Evolutionary conservation across 2,329 filamentous ascomycete genomes (phyloP).

Genomic region (Cladosporium sp.): DNA sequence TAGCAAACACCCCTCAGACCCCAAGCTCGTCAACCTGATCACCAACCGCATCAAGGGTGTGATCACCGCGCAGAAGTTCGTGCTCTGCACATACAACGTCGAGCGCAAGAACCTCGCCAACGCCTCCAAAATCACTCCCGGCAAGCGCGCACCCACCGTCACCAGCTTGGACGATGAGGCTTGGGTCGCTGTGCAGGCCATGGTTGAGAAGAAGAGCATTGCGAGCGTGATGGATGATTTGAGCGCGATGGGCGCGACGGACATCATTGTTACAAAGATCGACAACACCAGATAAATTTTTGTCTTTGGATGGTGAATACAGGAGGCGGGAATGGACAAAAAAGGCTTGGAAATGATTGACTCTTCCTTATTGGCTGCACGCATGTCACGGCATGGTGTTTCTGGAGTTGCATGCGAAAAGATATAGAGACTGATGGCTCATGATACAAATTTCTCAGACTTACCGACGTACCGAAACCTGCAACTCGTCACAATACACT

Average conservation of each 20-base stretch:
- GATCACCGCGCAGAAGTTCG: constrained; percentile 90
- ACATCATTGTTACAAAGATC: constrained; percentile 83
- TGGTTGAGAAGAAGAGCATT: constrained; percentile 87
- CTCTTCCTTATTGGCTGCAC: neutral
- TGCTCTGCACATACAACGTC: constrained; percentile 96
- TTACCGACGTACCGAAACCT: neutral
- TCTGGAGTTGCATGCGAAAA: neutral
- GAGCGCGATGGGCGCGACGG: constrained; percentile 71
- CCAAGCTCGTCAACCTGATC: constrained; percentile 78
- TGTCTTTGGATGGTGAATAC: neutral
- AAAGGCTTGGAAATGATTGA: neutral
- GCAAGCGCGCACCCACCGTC: constrained; percentile 88
- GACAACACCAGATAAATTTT: constrained; percentile 65
- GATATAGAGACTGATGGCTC: constrained; percentile 1
- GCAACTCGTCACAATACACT: neutral
- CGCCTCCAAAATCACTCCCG: constrained; percentile 80
- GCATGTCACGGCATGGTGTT: constrained; percentile 11
- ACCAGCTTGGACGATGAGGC: constrained; percentile 84
- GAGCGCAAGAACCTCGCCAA: constrained; percentile 65
- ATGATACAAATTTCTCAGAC: neutral
- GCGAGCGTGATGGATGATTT: constrained; percentile 85
- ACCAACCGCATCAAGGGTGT: constrained; percentile 85
- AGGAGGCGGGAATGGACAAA: neutral
- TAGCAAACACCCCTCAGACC: constrained; percentile 78
- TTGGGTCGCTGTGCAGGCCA: constrained; percentile 92